phyloP scores from a whole-genome alignment of 106 monocot genomes.

The Phalaenopsis aphrodite region DNA sequence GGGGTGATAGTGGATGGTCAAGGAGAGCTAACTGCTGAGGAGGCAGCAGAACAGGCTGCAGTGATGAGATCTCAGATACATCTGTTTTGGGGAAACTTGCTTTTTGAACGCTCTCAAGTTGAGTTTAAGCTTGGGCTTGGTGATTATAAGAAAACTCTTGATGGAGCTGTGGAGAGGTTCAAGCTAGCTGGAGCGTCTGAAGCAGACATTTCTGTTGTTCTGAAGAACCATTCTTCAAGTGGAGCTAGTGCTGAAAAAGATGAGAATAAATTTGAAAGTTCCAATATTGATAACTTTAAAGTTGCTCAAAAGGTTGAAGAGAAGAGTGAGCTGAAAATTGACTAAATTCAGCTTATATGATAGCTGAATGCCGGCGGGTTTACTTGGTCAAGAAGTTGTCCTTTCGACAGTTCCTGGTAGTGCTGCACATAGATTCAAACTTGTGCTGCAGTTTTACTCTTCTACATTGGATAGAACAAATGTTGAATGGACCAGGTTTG shows the following conservation, averaged over 20 bases:
- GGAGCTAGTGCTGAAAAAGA: conserved; percentile 34
- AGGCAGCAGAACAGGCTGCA: conserved; percentile 69
- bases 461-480: conserved; percentile 3
- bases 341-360: conserved; percentile 1
- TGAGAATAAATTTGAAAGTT: conserved; percentile 38
- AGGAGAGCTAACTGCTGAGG: conserved; percentile 50
- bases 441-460: conserved; percentile 3
- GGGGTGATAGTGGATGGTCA: conserved; percentile 22
- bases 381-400: neutral
- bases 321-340: conserved; percentile 19
- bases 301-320: conserved; percentile 31
- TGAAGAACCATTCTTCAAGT: conserved; percentile 88
- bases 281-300: conserved; percentile 11
- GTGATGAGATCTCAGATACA: conserved; percentile 97
- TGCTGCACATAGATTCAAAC: neutral
- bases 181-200: conserved; percentile 93
- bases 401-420: neutral
- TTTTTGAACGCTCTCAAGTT: conserved; percentile 93
- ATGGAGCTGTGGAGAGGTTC: conserved; percentile 81
- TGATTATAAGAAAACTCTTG: conserved; percentile 85
- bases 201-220: conserved; percentile 61
- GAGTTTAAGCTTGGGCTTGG: conserved; percentile 66
- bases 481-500: conserved; percentile 21
- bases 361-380: neutral
- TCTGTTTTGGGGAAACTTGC: conserved; percentile 97